Conservation (phyloP, 495 filamentous ascomycete genomes). For the Daldinia decipiens region DNA sequence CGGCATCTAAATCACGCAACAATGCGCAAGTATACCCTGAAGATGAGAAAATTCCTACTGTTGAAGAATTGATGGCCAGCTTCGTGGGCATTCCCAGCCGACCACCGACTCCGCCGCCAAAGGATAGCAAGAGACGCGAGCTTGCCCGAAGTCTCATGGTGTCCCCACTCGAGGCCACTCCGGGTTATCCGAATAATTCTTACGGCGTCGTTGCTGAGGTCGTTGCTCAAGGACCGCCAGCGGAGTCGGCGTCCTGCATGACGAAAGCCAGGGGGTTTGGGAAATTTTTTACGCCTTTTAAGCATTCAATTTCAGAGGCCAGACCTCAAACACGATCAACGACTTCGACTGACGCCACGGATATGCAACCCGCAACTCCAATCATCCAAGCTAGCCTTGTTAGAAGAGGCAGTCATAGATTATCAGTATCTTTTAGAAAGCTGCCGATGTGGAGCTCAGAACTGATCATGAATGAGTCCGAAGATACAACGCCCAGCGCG, state of each 20-base stretch:
- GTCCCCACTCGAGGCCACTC: conserved; percentile 34
- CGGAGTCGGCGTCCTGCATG: conserved; percentile 27
- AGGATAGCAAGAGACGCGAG: conserved; percentile 48
- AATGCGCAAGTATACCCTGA: conserved; percentile 11
- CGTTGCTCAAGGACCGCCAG: conserved; percentile 21
- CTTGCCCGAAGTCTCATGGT: conserved; percentile 30
- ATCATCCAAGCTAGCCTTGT: conserved; percentile 47
- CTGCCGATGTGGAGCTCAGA: conserved; percentile 40
- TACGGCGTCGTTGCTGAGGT: conserved; percentile 39
- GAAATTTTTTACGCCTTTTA: conserved; percentile 42
- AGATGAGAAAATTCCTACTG: conserved; percentile 36
- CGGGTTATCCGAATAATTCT: conserved; percentile 28
- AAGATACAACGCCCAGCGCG: conserved; percentile 24
- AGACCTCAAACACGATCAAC: conserved; percentile 41
- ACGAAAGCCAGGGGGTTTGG: conserved; percentile 37
- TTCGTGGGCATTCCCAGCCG: conserved; percentile 49
- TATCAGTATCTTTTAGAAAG: conserved; percentile 50
- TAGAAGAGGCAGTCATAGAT: conserved; percentile 47
- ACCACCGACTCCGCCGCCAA: conserved; percentile 54
- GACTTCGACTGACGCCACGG: conserved; percentile 20
- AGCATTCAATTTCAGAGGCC: conserved; percentile 35
- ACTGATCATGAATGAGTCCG: conserved; percentile 26
- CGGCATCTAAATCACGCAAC: conserved; percentile 24
- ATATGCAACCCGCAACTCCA: conserved; percentile 32
- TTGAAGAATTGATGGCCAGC: conserved; percentile 53